phyloP scores from a whole-genome alignment of 345 rosid genomes.

The Eucalyptus globulus region DNA sequence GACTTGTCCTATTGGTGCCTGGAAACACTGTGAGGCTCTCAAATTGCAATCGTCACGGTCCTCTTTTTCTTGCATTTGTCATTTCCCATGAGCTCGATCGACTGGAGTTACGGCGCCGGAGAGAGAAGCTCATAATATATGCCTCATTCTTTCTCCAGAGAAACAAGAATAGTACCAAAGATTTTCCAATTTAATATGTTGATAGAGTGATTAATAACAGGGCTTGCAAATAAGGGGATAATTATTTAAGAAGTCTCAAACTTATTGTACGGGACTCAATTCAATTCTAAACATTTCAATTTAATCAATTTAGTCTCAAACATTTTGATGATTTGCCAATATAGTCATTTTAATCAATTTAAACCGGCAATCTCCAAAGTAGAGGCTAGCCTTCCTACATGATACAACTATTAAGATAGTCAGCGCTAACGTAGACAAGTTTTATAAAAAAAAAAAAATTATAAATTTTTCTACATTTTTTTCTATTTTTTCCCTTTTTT shows the following conservation, averaged over 20 bases:
- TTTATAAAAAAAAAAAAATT: background rate
- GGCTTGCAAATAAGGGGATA: background rate
- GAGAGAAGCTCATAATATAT: background rate
- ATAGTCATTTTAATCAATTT: background rate
- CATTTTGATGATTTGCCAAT: background rate
- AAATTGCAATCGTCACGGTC: background rate
- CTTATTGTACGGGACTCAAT: accelerated
- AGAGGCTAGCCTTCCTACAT: accelerated
- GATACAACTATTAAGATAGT: background rate
- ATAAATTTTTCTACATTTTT: too few species aligned
- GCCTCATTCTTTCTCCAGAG: background rate
- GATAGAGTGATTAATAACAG: background rate
- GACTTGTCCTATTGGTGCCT: background rate
- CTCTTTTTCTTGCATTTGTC: background rate
- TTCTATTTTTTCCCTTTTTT: too few species aligned
- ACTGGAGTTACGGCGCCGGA: background rate
- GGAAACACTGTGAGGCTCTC: background rate
- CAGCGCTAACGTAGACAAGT: accelerated
- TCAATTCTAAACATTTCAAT: background rate
- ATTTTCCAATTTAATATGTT: background rate
- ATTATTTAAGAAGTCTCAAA: background rate
- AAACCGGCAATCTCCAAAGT: accelerated
- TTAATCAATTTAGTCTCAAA: background rate
- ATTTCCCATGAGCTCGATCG: background rate
- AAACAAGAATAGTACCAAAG: background rate